These are phyloP conservation scores for Metschnikowia kunwiensis DNA, from an alignment of 805 yeast genomes.

Conservation along the genomic window DNA sequence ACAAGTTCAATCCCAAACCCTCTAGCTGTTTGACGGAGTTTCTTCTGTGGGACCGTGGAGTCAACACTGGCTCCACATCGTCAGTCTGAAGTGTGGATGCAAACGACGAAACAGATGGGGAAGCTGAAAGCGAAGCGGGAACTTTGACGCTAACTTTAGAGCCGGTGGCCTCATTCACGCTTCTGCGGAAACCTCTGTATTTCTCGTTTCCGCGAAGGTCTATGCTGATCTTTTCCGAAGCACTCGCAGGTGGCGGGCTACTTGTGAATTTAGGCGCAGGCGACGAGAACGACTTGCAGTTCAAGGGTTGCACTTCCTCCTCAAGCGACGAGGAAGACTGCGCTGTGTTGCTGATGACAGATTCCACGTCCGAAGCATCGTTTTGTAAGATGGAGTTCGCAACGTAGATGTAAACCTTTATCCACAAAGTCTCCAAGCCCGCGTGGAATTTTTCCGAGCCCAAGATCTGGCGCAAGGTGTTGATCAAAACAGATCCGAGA, in stretches of 20 bases:
- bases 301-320: slow-evolving; percentile 26
- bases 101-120: slow-evolving; percentile 15
- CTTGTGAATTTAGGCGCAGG: slow-evolving; percentile 8
- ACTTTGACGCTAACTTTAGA: slow-evolving; percentile 5
- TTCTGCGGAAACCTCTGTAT: slow-evolving; percentile 44
- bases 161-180: slow-evolving; percentile 13
- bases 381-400: slow-evolving; percentile 36
- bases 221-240: slow-evolving; percentile 21
- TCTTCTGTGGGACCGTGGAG: slow-evolving; percentile 29
- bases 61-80: slow-evolving; percentile 22
- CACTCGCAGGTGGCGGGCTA: neutral
- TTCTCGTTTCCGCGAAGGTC: slow-evolving; percentile 31
- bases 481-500: slow-evolving; percentile 39
- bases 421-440: slow-evolving; percentile 37
- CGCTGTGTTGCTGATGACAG: slow-evolving; percentile 16
- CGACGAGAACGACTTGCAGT: slow-evolving; percentile 9
- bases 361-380: slow-evolving; percentile 25
- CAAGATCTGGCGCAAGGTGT: slow-evolving; percentile 36
- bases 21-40: slow-evolving; percentile 10
- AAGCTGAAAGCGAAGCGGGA: slow-evolving; percentile 1
- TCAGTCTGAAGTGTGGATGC: slow-evolving; percentile 12
- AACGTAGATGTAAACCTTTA: slow-evolving; percentile 37
- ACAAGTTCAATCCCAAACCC: slow-evolving; percentile 6
- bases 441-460: slow-evolving; percentile 30
- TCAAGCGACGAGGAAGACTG: slow-evolving; percentile 6